phyloP scores from a whole-genome alignment of 768 basidiomycete species.

The Amanita muscaria region DNA sequence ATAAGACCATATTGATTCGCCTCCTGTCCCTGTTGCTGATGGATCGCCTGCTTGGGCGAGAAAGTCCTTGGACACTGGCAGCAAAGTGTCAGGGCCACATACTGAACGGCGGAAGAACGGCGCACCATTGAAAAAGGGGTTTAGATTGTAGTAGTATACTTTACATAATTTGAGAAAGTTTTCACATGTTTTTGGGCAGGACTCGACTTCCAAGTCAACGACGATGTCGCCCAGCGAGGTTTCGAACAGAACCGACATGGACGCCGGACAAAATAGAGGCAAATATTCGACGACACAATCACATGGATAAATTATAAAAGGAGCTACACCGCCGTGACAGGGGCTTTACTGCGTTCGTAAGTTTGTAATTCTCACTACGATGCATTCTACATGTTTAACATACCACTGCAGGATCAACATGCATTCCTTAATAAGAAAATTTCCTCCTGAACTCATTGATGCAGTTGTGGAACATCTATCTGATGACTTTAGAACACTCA shows the following conservation, averaged over 20 bases:
- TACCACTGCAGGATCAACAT: no score
- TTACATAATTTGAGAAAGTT: slow-evolving; percentile 99
- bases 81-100: slow-evolving; percentile 1
- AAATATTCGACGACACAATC: no score
- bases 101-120: slow-evolving; percentile 7
- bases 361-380: no score
- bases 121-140: slow-evolving; percentile 97
- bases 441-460: no score
- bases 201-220: slow-evolving; percentile 88
- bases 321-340: no score
- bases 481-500: no score
- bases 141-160: slow-evolving; percentile 92
- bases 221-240: slow-evolving; percentile 96
- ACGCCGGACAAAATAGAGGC: no score
- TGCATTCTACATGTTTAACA: no score
- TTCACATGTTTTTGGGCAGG: slow-evolving; percentile 84
- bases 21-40: slow-evolving; percentile 88
- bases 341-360: no score
- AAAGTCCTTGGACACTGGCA: slow-evolving; percentile 89
- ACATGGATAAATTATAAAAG: no score
- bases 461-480: no score
- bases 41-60: slow-evolving; percentile 96
- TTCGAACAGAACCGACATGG: slow-evolving; percentile 94
- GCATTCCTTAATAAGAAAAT: no score
- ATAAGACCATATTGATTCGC: slow-evolving; percentile 81